Conservation (phyloP, 345 rosid genomes). For the Physaria fendleri region DNA sequence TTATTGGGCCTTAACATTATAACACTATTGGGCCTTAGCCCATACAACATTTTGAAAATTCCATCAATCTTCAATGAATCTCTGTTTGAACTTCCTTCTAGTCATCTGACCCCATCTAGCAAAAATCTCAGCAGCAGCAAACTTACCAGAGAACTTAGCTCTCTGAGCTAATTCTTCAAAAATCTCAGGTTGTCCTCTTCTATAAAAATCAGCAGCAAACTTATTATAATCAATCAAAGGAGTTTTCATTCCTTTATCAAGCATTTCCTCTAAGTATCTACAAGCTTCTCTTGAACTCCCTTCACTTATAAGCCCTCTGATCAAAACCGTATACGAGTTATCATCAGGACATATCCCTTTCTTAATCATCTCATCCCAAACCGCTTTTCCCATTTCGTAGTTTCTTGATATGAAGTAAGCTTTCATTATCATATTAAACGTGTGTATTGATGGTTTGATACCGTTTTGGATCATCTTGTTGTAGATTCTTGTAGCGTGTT, state of each 20-base stretch:
- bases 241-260: conserved; percentile 83
- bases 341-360: conserved; percentile 78
- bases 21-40: too few relatives aligned
- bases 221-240: conserved; percentile 80
- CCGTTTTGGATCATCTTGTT: conserved; percentile 58
- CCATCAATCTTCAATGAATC: conserved; percentile 20
- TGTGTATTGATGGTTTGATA: conserved; percentile 62
- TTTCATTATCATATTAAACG: conserved; percentile 82
- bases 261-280: conserved; percentile 72
- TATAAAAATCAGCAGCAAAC: conserved; percentile 69
- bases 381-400: conserved; percentile 51
- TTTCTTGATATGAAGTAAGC: conserved; percentile 60
- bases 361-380: conserved; percentile 81
- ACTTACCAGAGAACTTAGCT: conserved; percentile 71
- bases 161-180: conserved; percentile 69
- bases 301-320: conserved; percentile 66
- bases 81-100: conserved; percentile 37
- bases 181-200: conserved; percentile 58
- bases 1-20: too few relatives aligned
- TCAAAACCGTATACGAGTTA: conserved; percentile 71
- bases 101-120: conserved; percentile 58
- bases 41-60: too few relatives aligned
- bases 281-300: conserved; percentile 78
- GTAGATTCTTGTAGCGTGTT: conserved; percentile 60
- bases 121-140: conserved; percentile 56